Percentiles rank a stretch among this genome's conserved stretches.
Evolutionary conservation across 2,329 filamentous ascomycete species (phyloP).

Genomic region (Didymella arachidicola): DNA sequence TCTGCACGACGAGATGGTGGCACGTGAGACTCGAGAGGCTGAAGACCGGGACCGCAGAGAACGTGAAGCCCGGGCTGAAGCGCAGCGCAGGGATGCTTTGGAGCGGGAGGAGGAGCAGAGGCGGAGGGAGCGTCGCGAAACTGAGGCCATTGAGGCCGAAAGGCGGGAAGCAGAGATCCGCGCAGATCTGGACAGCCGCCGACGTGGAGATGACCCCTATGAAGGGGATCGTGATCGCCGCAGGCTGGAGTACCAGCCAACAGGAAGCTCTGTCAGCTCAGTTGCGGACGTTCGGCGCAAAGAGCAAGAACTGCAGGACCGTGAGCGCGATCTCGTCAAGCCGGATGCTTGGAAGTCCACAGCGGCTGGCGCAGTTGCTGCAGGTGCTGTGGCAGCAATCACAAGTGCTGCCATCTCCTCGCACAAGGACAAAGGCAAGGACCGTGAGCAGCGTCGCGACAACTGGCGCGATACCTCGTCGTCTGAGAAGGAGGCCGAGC

Average conservation of each 20-base stretch:
- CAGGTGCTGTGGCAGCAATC: slow-evolving; percentile 44
- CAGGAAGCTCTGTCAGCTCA: slow-evolving; percentile 41
- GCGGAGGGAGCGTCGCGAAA: slow-evolving; percentile 37
- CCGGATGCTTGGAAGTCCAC: slow-evolving; percentile 50
- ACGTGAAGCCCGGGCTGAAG: slow-evolving; percentile 38
- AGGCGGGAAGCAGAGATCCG: slow-evolving; percentile 43
- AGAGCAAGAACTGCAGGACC: slow-evolving; percentile 45
- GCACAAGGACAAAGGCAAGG: slow-evolving; percentile 30
- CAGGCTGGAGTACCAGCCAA: slow-evolving; percentile 39
- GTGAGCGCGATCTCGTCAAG: slow-evolving; percentile 45
- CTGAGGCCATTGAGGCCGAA: slow-evolving; percentile 34
- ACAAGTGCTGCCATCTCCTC: slow-evolving; percentile 43
- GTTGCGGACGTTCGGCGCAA: slow-evolving; percentile 44
- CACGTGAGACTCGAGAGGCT: slow-evolving; percentile 39
- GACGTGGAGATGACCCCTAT: slow-evolving; percentile 39
- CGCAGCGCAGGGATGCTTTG: slow-evolving; percentile 41
- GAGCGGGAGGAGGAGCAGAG: slow-evolving; percentile 40
- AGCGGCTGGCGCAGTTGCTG: slow-evolving; percentile 47
- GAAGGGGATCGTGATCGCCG: slow-evolving; percentile 35
- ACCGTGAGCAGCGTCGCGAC: slow-evolving; percentile 23
- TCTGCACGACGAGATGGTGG: slow-evolving; percentile 35
- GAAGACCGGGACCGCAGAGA: slow-evolving; percentile 43
- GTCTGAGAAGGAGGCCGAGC: slow-evolving; percentile 10
- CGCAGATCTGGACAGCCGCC: slow-evolving; percentile 36
- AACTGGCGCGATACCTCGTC: slow-evolving; percentile 19